Percentiles rank a stretch among this genome's conserved stretches.
These are phyloP conservation scores for Cladosporium velox DNA, from an alignment of 2,329 filamentous ascomycete species.

Conservation along the genomic window DNA sequence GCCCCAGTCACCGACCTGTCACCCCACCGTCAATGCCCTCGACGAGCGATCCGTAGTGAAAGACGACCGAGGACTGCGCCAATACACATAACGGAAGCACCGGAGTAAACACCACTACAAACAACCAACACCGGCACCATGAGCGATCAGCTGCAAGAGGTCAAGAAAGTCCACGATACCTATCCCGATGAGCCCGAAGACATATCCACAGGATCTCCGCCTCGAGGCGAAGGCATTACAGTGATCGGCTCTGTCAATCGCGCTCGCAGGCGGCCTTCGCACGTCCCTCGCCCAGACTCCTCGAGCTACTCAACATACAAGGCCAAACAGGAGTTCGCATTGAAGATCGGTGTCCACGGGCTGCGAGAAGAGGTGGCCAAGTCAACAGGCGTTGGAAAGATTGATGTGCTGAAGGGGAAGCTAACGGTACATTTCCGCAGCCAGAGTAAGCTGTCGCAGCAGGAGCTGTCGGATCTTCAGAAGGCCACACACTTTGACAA, in stretches of 20 bases:
- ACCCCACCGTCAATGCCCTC: slow-evolving; percentile 8
- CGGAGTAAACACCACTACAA: background rate
- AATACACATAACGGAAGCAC: background rate
- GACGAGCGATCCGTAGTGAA: background rate
- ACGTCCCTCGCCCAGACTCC: slow-evolving; percentile 37
- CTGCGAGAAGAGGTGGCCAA: slow-evolving; percentile 35
- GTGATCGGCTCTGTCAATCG: slow-evolving; percentile 32
- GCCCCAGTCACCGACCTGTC: background rate
- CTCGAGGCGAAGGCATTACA: slow-evolving; percentile 22
- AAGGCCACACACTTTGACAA: slow-evolving; percentile 98
- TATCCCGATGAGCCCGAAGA: slow-evolving; percentile 23
- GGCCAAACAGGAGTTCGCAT: slow-evolving; percentile 35
- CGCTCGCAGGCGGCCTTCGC: slow-evolving; percentile 38
- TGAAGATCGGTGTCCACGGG: slow-evolving; percentile 36
- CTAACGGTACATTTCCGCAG: slow-evolving; percentile 54
- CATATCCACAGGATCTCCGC: slow-evolving; percentile 11
- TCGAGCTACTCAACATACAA: slow-evolving; percentile 37
- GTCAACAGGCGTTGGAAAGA: slow-evolving; percentile 32
- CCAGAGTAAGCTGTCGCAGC: slow-evolving; percentile 96
- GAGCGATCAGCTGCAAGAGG: slow-evolving; percentile 27
- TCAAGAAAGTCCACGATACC: slow-evolving; percentile 32
- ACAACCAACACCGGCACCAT: slow-evolving; percentile 21
- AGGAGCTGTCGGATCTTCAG: slow-evolving; percentile 93
- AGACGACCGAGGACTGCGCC: background rate
- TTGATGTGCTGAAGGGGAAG: slow-evolving; percentile 32